Base-by-base conservation (phyloP, 345 rosid species). In the Raphanus sativus region DNA sequence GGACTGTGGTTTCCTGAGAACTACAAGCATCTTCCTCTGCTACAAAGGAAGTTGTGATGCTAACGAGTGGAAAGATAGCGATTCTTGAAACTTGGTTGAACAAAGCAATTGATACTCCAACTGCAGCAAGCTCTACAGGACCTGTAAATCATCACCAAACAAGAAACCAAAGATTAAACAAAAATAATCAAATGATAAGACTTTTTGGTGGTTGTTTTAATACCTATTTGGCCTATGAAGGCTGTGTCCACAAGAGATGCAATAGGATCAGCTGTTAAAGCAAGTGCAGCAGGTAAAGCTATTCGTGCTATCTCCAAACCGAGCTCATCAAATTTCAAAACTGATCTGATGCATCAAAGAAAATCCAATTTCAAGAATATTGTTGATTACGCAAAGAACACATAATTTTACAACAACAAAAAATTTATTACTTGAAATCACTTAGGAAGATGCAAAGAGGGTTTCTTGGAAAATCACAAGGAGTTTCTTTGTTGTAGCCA, bases 241-340 rank as follows among this genome's bases (percentile, higher is more conserved):
- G 96, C 96, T 3, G 99, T 95, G 71, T 95, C 99, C 24, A 95
- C 90, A 16, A 93, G 86, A 73, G 98, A 95, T 6, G 98, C 98
- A 65, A 95, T 83, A 48, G 97, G 99, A 59, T 95, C 98, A 13
- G 98, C 98, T 30, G 96, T 86, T 82, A 95, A 80, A 79, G 97
- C 99, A 62, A 95, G 78, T 38, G 97, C 91, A 15, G 99, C 98
- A 38, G 97, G 99, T 66, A 87, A 81, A 36, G 99, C 96, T 68
- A 93, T 90, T 48, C 78, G 79, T 7, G 89, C 85, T 68, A 95
- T 89, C 85, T 95, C 99, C 64, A 75, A 76, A 32, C 97, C 98
- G 24, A 95, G 94, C 76, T 87, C 91, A 73, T 95, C 98, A 77
- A 81, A 63, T 72, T 85, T 87, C 62, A 88, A 79, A 16, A 81